phyloP scores from a whole-genome alignment of 768 basidiomycete species.

The Phylloporus arenicola region DNA sequence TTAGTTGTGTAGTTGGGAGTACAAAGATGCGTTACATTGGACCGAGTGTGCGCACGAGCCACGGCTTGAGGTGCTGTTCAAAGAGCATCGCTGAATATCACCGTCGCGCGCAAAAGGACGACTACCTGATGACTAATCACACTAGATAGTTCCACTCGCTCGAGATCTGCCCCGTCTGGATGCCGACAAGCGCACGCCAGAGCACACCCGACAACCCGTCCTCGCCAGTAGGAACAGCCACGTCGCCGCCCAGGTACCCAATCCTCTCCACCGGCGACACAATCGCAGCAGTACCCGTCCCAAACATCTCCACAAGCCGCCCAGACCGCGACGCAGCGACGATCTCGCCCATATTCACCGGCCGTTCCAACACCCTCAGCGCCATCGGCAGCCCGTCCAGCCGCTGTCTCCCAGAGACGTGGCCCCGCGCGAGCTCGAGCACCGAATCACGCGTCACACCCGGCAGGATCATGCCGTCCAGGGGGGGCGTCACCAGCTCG shows the following conservation, averaged over 20 bases:
- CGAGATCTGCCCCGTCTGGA: conserved; percentile 71
- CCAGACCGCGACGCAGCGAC: conserved; percentile 41
- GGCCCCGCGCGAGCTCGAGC: conserved; percentile 47
- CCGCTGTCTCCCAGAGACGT: conserved; percentile 41
- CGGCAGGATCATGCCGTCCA: conserved; percentile 64
- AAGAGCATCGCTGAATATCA: conserved; percentile 47
- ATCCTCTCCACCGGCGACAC: conserved; percentile 48
- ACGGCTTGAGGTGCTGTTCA: conserved; percentile 74
- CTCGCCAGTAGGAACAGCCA: conserved; percentile 49
- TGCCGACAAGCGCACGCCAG: conserved; percentile 46
- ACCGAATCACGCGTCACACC: conserved; percentile 60
- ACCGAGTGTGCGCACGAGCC: conserved; percentile 85
- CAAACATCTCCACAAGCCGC: conserved; percentile 47
- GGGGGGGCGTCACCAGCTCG: conserved; percentile 61
- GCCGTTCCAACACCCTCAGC: conserved; percentile 59
- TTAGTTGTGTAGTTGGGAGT: too few relatives aligned
- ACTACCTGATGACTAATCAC: conserved; percentile 14
- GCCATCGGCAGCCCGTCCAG: conserved; percentile 50
- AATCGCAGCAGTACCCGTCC: conserved; percentile 50
- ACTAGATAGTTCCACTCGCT: conserved; percentile 73
- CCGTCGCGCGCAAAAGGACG: neutral
- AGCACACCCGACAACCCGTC: conserved; percentile 56
- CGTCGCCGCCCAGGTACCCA: conserved; percentile 53
- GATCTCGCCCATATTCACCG: conserved; percentile 74
- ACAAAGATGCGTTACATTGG: too few relatives aligned